phyloP scores from a whole-genome alignment of 75 land plant genomes.

The Pinus tabuliformis region DNA sequence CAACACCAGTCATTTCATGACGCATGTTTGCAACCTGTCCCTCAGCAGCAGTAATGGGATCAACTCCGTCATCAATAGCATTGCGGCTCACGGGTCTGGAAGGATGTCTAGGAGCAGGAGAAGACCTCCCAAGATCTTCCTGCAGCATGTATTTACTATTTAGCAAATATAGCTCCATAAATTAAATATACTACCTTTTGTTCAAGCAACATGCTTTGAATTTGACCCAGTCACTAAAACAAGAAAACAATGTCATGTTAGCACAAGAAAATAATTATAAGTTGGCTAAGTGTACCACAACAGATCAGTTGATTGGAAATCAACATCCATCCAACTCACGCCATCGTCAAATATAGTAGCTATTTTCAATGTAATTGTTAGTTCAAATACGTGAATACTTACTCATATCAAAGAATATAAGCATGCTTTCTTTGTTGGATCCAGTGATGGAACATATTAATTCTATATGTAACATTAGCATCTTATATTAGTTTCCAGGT shows the following conservation, averaged over 20 bases:
- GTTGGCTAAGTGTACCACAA: not conserved
- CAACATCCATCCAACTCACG: no score
- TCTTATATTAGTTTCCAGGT: no score
- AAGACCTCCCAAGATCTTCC: slow-evolving; percentile 74
- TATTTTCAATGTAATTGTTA: no score
- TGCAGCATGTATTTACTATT: slow-evolving; percentile 17
- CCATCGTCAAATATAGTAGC: no score
- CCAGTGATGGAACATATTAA: no score
- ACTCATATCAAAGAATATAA: no score
- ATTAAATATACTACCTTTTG: not conserved
- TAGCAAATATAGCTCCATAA: not conserved
- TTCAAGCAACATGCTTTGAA: not conserved
- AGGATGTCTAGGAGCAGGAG: slow-evolving; percentile 52
- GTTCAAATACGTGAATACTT: no score
- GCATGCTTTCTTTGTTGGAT: no score
- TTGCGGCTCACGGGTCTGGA: slow-evolving; percentile 81
- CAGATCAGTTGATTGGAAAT: not conserved
- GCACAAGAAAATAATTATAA: not conserved
- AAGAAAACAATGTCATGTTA: not conserved
- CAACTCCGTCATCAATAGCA: slow-evolving; percentile 62
- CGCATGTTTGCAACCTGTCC: slow-evolving; percentile 52
- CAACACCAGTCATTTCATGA: slow-evolving; percentile 27
- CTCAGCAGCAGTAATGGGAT: slow-evolving; percentile 29
- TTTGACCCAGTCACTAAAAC: not conserved
- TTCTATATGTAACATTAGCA: no score